Base-by-base conservation (phyloP, 768 basidiomycete genomes). In the Pisolithus marmoratus region DNA sequence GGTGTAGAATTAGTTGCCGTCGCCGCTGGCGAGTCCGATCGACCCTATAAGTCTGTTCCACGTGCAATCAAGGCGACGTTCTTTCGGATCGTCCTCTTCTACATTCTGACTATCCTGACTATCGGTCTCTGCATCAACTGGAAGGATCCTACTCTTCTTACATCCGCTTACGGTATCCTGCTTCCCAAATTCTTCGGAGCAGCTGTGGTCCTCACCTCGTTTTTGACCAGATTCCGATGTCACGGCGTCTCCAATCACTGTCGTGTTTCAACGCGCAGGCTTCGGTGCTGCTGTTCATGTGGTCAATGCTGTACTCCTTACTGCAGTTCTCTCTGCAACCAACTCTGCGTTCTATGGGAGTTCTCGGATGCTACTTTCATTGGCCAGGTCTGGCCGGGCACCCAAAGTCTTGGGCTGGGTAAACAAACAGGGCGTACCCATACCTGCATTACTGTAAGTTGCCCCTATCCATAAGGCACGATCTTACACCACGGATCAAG, bases 1-100 rank as follows among this genome's bases (percentile, higher is more conserved):
- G 82, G 84, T 17, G 80, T 85, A 27, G 85, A 86, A 58, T 74
- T 89, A 11, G 84, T 87, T 38, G 80, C 83, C 3, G 65, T 88
- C 29, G 85, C 85, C n/a, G 85, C 85, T 9, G 83, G 84, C 31
- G 86, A 87, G 68, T 81, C 81, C 6, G 75, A 74, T 43, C 75
- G 75, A 57, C 85, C 85, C 1, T 73, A 82, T 66, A 80, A 81
- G 62, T 67, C 81, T 1, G 78, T 87, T 24, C 84, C 84, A 3
- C 68, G 73, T 0, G 85, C 86, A 1, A 77, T 85, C 64, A 84
- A 82, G 58, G 80, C 80, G 36, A 85, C 84, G 0, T 85, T 86
- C 68, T 73, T 82, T 70, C 76, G 83, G 34, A 82, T 85, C 54
- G 64, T 81, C 37, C 58, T 87, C 20, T 84, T 87, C 62, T 87